Base-by-base conservation (phyloP, 257 asterid genomes). In the Cynanchum wilfordii region DNA sequence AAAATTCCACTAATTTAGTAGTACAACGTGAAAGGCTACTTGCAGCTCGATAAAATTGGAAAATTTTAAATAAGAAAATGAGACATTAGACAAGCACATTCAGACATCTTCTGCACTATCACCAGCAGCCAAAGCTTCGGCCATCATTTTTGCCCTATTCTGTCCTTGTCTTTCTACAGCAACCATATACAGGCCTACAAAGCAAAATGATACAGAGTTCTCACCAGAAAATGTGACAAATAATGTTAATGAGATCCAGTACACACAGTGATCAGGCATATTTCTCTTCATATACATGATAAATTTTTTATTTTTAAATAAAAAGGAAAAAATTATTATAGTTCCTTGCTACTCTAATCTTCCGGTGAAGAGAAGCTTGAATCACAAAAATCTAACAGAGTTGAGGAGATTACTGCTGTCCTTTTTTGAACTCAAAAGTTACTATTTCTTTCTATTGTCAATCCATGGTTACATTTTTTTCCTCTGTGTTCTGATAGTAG, bases 171-270 rank as follows among this genome's bases (percentile, higher is more conserved):
- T 86, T 71, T 94, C 97, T 47, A 85, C 97, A 30, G 86, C 87
- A 52, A 91, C 98, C 97, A 94, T 91, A 77, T 94, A 94, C 38
- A 94, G 75, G 62, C 96, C 97, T 88, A 82, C 15, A 74, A 78
- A 76, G 69, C 11, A 50, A 29, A 73, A 50, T 64, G 8, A 7
- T 16, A 36, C 49, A 8, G 47, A 7, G 6, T 29, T 63, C 68
- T 6, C 4, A 12, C 27, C 47, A 33, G 49, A 63, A 19, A 60
- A 63, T 9, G 19, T 33, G 49, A 63, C 19, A 17, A 72, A 30
- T 11, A 6, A 20, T 60, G 49, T 22, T 45, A 0, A 29, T 47
- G 45, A 9, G 51, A 11, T 47, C 49, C 19, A 33, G 13, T 4
- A 13, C 0, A 47, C 27, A 6, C 10, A 62, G 38, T 11, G 3